Percentiles rank a stretch among this genome's conserved stretches.
These are phyloP conservation scores for Backusella liffmaniae DNA, from an alignment of 192 early-diverging fungal species.

Conservation along the genomic window DNA sequence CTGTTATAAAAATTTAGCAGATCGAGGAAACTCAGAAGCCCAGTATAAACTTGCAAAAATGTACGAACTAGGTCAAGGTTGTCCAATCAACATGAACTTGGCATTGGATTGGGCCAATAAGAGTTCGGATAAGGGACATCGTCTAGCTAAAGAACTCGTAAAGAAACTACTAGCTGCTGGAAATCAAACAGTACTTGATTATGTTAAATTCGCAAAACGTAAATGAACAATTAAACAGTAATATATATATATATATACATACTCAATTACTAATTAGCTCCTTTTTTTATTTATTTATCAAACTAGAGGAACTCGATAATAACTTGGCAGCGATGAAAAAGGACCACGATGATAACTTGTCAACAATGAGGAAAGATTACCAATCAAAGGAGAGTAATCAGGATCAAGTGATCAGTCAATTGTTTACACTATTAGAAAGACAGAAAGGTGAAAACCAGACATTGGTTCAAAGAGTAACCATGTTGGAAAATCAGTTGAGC, in stretches of 20 bases:
- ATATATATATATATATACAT: too few species aligned
- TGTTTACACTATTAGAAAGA: neutral
- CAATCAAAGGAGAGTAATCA: neutral
- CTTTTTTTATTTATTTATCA: neutral
- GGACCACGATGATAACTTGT: neutral
- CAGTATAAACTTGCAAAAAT: constrained; percentile 79
- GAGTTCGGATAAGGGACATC: constrained; percentile 61
- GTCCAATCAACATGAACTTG: constrained; percentile 49
- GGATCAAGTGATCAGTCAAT: neutral
- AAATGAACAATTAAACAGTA: neutral
- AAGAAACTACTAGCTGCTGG: neutral
- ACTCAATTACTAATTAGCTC: neutral
- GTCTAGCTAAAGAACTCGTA: constrained; percentile 47
- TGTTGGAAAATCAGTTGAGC: neutral
- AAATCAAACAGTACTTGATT: neutral
- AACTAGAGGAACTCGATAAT: neutral
- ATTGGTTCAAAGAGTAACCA: neutral
- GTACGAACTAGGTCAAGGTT: constrained; percentile 68
- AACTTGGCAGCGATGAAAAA: neutral
- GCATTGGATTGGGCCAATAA: constrained; percentile 69
- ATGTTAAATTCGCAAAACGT: neutral
- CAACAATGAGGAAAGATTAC: neutral
- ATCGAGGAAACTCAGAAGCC: constrained; percentile 57
- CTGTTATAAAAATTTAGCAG: constrained; percentile 75
- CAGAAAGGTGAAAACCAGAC: neutral